Percentiles rank a stretch among this genome's conserved stretches.
Conservation (phyloP, 768 basidiomycete genomes). For the Mycena venus region DNA sequence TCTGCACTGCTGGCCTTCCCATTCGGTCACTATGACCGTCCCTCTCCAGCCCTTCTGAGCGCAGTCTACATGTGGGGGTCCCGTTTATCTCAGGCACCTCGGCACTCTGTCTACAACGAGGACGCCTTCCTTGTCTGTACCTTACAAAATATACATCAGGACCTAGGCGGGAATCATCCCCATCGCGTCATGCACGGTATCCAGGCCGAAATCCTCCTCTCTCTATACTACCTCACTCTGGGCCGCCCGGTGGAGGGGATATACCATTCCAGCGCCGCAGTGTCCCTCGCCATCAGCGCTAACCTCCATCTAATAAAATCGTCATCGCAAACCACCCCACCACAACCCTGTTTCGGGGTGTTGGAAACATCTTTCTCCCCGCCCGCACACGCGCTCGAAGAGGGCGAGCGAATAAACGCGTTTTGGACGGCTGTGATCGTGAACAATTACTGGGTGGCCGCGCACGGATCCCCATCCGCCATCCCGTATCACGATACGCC, state of each 20-base stretch:
- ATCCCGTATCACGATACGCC: conserved; percentile 54
- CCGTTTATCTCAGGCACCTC: conserved; percentile 43
- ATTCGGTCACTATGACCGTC: conserved; percentile 46
- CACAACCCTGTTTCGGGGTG: conserved; percentile 44
- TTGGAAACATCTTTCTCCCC: conserved; percentile 46
- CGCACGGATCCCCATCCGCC: conserved; percentile 56
- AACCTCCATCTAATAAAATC: conserved; percentile 50
- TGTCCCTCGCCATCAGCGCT: conserved; percentile 53
- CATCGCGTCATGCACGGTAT: conserved; percentile 55
- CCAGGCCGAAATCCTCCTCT: conserved; percentile 67
- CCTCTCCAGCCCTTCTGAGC: conserved; percentile 52
- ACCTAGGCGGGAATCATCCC: conserved; percentile 56
- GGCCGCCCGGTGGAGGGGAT: conserved; percentile 61
- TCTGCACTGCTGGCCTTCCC: conserved; percentile 45
- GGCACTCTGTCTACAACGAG: conserved; percentile 44
- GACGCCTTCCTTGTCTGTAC: conserved; percentile 55
- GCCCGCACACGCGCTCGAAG: conserved; percentile 38
- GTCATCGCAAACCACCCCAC: conserved; percentile 39
- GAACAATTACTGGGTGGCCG: conserved; percentile 62
- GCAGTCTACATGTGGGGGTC: conserved; percentile 54
- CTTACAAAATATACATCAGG: conserved; percentile 52
- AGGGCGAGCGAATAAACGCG: conserved; percentile 48
- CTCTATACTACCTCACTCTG: conserved; percentile 63
- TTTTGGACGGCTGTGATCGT: conserved; percentile 54
- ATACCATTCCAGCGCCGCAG: conserved; percentile 64